Percentiles rank a stretch among this genome's conserved stretches.
These are phyloP conservation scores for Bauhinia variegata DNA, from an alignment of 306 rosid species.

Conservation along the genomic window DNA sequence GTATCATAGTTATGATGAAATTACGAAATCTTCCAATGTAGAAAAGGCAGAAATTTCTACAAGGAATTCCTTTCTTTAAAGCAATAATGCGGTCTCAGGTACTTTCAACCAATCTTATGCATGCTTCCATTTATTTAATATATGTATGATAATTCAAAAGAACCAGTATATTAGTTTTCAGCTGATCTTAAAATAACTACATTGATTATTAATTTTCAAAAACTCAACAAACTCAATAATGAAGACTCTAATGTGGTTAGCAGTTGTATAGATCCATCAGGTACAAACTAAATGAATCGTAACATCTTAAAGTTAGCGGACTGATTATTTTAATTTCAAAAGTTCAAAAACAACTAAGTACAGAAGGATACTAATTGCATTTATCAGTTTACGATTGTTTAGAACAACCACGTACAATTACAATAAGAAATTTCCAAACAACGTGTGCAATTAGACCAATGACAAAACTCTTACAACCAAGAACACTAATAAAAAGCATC, in stretches of 20 bases:
- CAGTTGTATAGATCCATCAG: too few species aligned
- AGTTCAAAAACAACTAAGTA: too few species aligned
- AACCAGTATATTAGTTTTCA: too few species aligned
- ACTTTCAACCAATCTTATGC: constrained; percentile 3
- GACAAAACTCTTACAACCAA: background rate
- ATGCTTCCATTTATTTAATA: constrained; percentile 3
- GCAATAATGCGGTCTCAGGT: constrained; percentile 6
- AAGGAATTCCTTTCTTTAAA: constrained; percentile 7
- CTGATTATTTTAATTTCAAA: background rate
- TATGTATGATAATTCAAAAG: constrained; percentile 10
- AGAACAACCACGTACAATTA: background rate
- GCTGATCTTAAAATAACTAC: too few species aligned
- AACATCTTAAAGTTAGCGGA: background rate
- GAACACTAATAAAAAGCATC: background rate
- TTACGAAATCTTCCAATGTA: background rate
- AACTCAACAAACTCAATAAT: too few species aligned
- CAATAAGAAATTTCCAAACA: background rate
- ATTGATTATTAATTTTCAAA: too few species aligned
- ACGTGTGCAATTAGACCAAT: background rate
- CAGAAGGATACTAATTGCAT: too few species aligned
- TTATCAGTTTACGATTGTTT: too few species aligned
- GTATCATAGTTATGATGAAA: background rate
- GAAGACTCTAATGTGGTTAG: too few species aligned
- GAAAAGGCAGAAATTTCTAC: background rate
- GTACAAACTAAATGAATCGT: background rate